phyloP scores from a whole-genome alignment of 331 rosid species.

The Acacia pycnantha region DNA sequence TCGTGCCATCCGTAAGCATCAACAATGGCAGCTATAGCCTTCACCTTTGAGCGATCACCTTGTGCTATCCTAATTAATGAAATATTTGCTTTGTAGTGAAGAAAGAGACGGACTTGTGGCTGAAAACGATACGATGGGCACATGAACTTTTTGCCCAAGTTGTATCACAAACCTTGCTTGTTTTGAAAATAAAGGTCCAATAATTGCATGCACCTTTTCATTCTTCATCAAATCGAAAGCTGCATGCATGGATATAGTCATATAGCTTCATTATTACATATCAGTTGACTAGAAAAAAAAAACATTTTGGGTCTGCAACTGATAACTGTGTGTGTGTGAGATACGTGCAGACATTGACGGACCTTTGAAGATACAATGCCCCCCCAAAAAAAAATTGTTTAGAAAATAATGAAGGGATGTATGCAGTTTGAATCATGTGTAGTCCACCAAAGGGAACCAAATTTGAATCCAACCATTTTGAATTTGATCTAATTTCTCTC shows the following conservation, averaged over 20 bases:
- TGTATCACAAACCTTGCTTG: constrained; percentile 29
- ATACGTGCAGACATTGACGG: no score
- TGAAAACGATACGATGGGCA: constrained; percentile 31
- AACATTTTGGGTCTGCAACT: neutral
- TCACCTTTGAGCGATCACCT: constrained; percentile 23
- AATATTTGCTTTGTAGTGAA: neutral
- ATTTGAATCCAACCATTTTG: no score
- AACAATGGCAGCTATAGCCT: constrained; percentile 30
- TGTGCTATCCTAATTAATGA: constrained; percentile 31
- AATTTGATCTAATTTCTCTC: no score
- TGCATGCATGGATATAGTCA: no score
- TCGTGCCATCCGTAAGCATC: constrained; percentile 35
- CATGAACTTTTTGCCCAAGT: constrained; percentile 16
- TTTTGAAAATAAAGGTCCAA: constrained; percentile 31
- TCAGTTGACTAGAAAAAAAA: neutral
- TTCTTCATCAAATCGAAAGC: constrained; percentile 27
- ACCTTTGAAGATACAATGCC: no score
- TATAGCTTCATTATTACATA: no score
- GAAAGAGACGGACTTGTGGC: constrained; percentile 42
- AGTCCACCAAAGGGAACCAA: no score
- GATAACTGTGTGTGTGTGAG: neutral
- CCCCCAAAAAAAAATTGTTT: no score
- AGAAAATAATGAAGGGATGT: no score
- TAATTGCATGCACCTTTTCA: constrained; percentile 34
- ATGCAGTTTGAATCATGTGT: no score